These are phyloP conservation scores for Aspergillus ruber DNA, from an alignment of 2,329 filamentous ascomycete genomes.

Conservation along the genomic window DNA sequence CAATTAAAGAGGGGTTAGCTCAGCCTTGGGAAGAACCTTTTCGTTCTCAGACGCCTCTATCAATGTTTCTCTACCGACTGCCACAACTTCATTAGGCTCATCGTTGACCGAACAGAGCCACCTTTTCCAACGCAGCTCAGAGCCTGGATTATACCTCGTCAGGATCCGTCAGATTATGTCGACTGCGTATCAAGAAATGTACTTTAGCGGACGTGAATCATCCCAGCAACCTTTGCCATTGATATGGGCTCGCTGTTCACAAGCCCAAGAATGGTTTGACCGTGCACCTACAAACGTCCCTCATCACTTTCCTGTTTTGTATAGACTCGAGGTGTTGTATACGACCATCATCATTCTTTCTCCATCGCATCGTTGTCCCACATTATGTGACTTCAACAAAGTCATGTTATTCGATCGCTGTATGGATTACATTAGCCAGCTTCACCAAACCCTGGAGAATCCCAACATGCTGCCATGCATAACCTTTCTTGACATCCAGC, in stretches of 20 bases:
- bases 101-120: slow-evolving; percentile 35
- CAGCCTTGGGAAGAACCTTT: slow-evolving; percentile 80
- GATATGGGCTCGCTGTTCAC: slow-evolving; percentile 35
- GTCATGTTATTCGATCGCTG: slow-evolving; percentile 79
- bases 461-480: slow-evolving; percentile 60
- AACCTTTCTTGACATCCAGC: slow-evolving; percentile 80
- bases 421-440: slow-evolving; percentile 70
- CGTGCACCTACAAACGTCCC: slow-evolving; percentile 63
- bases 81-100: slow-evolving; percentile 42
- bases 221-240: slow-evolving; percentile 56
- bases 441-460: slow-evolving; percentile 61
- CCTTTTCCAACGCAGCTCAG: slow-evolving; percentile 53
- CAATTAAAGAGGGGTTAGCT: slow-evolving; percentile 65
- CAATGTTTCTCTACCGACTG: slow-evolving; percentile 67
- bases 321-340: slow-evolving; percentile 83
- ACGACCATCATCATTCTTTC: slow-evolving; percentile 86
- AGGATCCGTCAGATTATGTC: slow-evolving; percentile 81
- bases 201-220: slow-evolving; percentile 67
- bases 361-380: slow-evolving; percentile 65
- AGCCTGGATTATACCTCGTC: slow-evolving; percentile 71
- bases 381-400: slow-evolving; percentile 67
- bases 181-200: slow-evolving; percentile 80
- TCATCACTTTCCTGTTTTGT: slow-evolving; percentile 63
- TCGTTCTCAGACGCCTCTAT: slow-evolving; percentile 89
- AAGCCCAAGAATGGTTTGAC: slow-evolving; percentile 73